These are phyloP conservation scores for Ceratocystis cubensis DNA, from an alignment of 2,329 filamentous ascomycete genomes.

Conservation along the genomic window DNA sequence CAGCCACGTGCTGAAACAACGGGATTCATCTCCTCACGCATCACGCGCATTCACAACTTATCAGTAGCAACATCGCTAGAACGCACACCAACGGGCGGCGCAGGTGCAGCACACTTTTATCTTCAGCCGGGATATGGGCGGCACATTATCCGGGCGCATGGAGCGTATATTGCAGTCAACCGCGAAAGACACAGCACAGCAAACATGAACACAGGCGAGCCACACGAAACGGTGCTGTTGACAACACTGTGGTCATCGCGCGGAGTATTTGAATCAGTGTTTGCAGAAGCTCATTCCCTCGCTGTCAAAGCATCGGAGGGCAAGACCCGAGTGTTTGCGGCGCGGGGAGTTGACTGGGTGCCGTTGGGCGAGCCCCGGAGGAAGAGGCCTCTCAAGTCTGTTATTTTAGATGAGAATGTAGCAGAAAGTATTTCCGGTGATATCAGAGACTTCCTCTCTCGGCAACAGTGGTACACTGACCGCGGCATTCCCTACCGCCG, in stretches of 20 bases:
- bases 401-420: constrained; percentile 72
- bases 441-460: constrained; percentile 66
- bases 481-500: constrained; percentile 87
- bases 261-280: constrained; percentile 80
- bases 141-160: constrained; percentile 75
- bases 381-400: constrained; percentile 78
- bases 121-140: constrained; percentile 83
- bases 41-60: constrained; percentile 49
- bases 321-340: constrained; percentile 84
- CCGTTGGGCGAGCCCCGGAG: constrained; percentile 71
- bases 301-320: constrained; percentile 73
- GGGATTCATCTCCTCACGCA: constrained; percentile 45
- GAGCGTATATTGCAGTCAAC: constrained; percentile 77
- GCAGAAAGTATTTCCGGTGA: constrained; percentile 71
- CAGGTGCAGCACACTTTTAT: constrained; percentile 59
- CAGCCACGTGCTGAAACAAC: constrained; percentile 52
- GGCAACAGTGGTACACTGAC: constrained; percentile 80
- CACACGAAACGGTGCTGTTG: constrained; percentile 86
- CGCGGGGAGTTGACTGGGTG: constrained; percentile 72
- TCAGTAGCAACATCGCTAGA: constrained; percentile 43
- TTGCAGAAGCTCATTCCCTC: constrained; percentile 71
- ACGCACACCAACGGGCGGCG: constrained; percentile 46
- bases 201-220: constrained; percentile 69
- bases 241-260: constrained; percentile 85
- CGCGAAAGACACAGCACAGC: constrained; percentile 75